Percentiles rank a stretch among this genome's conserved stretches.
phyloP scores from a whole-genome alignment of 2,329 filamentous ascomycete species.

The Colletotrichum spaethianum region DNA sequence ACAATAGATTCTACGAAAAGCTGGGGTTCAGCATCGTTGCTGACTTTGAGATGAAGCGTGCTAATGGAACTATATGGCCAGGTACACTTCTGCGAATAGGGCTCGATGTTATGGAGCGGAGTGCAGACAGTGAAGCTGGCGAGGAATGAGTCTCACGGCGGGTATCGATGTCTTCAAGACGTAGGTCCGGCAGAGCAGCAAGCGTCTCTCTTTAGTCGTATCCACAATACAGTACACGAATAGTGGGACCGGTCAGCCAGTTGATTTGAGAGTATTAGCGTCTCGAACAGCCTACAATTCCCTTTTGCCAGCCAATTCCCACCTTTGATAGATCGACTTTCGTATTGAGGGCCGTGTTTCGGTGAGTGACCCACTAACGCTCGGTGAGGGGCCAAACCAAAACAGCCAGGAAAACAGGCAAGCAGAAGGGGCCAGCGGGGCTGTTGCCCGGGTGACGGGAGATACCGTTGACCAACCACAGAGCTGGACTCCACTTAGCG shows the following conservation, averaged over 20 bases:
- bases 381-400: slow-evolving; percentile 15
- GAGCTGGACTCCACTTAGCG: slow-evolving; percentile 23
- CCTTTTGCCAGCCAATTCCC: not conserved
- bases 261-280: not conserved
- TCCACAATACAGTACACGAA: not conserved
- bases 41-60: slow-evolving; percentile 1
- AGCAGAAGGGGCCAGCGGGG: not conserved
- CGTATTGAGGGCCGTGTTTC: not conserved
- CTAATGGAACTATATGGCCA: not conserved
- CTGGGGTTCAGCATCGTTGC: not conserved
- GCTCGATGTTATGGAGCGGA: not conserved
- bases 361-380: not conserved
- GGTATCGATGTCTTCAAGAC: too few species aligned
- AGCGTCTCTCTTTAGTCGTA: not conserved
- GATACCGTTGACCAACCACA: slow-evolving; percentile 10
- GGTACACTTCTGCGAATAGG: not conserved
- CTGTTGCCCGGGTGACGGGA: slow-evolving; percentile 21
- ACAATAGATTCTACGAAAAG: slow-evolving; percentile 8
- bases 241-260: not conserved
- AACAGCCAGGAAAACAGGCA: slow-evolving; percentile 6
- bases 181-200: not conserved
- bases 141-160: not conserved
- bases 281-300: too few species aligned
- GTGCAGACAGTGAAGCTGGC: not conserved
- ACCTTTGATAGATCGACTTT: not conserved